Conservation (phyloP, 169 alveolate genomes). For the Eimeria praecox region DNA sequence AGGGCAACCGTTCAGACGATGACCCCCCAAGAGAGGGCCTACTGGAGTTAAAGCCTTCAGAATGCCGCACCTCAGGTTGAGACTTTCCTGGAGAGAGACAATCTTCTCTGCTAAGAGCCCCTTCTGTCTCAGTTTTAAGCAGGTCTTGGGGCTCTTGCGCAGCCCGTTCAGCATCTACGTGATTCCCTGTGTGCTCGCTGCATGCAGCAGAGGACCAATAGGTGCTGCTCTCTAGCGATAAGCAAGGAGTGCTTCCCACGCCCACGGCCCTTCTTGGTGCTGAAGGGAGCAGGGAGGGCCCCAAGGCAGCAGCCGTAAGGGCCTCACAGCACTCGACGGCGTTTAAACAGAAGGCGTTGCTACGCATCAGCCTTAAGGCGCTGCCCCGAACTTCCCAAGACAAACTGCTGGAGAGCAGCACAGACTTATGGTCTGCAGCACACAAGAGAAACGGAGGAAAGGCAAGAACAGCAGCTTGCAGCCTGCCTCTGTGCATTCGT, state of each 20-base stretch:
- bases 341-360: neutral
- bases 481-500: neutral
- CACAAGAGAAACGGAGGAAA: neutral
- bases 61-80: neutral
- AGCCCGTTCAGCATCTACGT: neutral
- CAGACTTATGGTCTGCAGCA: slow-evolving; percentile 19
- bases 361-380: slow-evolving; percentile 33
- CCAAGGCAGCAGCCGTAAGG: slow-evolving; percentile 5
- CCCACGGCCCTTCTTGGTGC: neutral
- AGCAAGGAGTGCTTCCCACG: no score
- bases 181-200: neutral
- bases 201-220: neutral
- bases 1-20: no score
- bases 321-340: slow-evolving; percentile 9
- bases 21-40: neutral
- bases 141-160: neutral
- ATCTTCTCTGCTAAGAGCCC: neutral
- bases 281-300: neutral
- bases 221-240: neutral
- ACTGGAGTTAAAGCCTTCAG: neutral
- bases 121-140: neutral
- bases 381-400: slow-evolving; percentile 45
- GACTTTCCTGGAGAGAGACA: neutral
- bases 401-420: slow-evolving; percentile 43
- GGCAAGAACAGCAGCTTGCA: neutral